phyloP scores from a whole-genome alignment of 1,139 yeast genomes.

The Scheffersomyces insectosa region DNA sequence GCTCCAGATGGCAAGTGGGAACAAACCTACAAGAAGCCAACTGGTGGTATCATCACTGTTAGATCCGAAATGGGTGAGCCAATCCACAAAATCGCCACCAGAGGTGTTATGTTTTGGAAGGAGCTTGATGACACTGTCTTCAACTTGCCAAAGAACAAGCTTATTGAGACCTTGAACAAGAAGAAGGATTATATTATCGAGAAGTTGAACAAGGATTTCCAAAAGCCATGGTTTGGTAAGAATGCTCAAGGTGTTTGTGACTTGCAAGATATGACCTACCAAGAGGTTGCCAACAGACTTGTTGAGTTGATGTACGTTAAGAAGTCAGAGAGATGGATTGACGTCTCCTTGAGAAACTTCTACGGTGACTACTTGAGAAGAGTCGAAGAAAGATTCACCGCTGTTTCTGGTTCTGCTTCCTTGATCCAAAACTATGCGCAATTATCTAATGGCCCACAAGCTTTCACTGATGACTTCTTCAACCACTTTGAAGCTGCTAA shows the following conservation, averaged over 20 bases:
- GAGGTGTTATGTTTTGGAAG: conserved; percentile 97
- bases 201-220: conserved; percentile 89
- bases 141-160: conserved; percentile 85
- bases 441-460: conserved; percentile 62
- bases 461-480: conserved; percentile 60
- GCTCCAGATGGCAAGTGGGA: conserved; percentile 90
- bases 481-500: conserved; percentile 70
- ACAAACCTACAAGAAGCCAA: conserved; percentile 86
- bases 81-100: conserved; percentile 95
- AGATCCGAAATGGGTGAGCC: conserved; percentile 99
- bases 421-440: conserved; percentile 72
- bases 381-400: conserved; percentile 93
- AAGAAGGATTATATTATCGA: conserved; percentile 86
- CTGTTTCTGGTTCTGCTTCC: conserved; percentile 52
- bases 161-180: conserved; percentile 75
- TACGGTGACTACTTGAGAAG: conserved; percentile 87
- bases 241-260: conserved; percentile 82
- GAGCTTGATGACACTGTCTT: conserved; percentile 94
- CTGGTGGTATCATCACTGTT: conserved; percentile 96
- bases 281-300: conserved; percentile 84
- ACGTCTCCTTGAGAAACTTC: conserved; percentile 79
- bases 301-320: conserved; percentile 87
- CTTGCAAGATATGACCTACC: conserved; percentile 92
- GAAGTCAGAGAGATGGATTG: conserved; percentile 86
- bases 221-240: conserved; percentile 95